These are phyloP conservation scores for Apiospora koreana DNA, from an alignment of 2,329 filamentous ascomycete species.

Conservation along the genomic window DNA sequence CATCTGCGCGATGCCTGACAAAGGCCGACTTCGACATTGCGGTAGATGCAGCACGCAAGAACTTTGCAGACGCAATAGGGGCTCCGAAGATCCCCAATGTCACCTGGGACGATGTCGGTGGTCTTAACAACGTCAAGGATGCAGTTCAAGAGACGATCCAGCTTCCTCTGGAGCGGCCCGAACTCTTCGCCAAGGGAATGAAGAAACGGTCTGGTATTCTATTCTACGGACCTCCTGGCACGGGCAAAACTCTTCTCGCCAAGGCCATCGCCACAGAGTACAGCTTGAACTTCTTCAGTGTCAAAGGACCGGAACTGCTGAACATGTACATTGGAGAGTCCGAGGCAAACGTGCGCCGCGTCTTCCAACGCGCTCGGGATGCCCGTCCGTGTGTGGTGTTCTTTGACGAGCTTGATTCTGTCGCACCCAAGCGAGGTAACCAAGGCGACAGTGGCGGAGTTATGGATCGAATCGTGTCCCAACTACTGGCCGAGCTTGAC, in stretches of 20 bases:
- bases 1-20: slow-evolving; percentile 74
- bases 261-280: slow-evolving; percentile 95
- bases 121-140: slow-evolving; percentile 90
- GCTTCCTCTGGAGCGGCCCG: slow-evolving; percentile 84
- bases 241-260: slow-evolving; percentile 88
- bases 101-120: slow-evolving; percentile 93
- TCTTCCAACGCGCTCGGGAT: slow-evolving; percentile 85
- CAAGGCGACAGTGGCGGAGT: slow-evolving; percentile 96
- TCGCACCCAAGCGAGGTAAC: slow-evolving; percentile 94
- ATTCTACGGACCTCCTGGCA: slow-evolving; percentile 89
- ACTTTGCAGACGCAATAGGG: slow-evolving; percentile 96
- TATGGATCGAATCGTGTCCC: slow-evolving; percentile 96
- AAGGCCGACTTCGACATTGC: slow-evolving; percentile 88
- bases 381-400: slow-evolving; percentile 88
- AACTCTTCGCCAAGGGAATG: slow-evolving; percentile 95
- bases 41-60: slow-evolving; percentile 93
- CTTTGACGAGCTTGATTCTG: slow-evolving; percentile 90
- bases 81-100: slow-evolving; percentile 98
- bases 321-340: slow-evolving; percentile 98
- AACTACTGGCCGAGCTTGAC: slow-evolving; percentile 91
- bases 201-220: slow-evolving; percentile 95
- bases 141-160: slow-evolving; percentile 98
- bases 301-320: slow-evolving; percentile 87
- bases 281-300: slow-evolving; percentile 90
- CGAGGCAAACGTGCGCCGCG: slow-evolving; percentile 85